Percentiles rank a stretch among this genome's conserved stretches.
These are phyloP conservation scores for Endotrypanum monterogeii DNA, from an alignment of 208 protist species.

Conservation along the genomic window DNA sequence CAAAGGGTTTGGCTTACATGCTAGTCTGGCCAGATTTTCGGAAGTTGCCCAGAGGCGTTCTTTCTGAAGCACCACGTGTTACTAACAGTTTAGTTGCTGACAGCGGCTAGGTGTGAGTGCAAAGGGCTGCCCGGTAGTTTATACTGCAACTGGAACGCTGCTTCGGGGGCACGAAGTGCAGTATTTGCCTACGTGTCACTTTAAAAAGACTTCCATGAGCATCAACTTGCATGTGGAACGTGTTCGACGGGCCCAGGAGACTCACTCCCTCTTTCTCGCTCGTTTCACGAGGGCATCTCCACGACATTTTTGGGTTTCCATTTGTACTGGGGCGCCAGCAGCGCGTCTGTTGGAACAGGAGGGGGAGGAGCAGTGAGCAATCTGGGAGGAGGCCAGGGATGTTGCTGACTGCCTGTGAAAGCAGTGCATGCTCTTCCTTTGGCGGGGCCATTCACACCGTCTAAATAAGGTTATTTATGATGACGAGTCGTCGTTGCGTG, in stretches of 20 bases:
- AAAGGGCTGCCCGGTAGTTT: conserved; percentile 38
- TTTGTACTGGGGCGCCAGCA: conserved; percentile 12
- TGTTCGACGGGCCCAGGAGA: conserved; percentile 33
- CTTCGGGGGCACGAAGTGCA: conserved; percentile 32
- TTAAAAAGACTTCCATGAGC: conserved; percentile 38
- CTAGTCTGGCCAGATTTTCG: background rate
- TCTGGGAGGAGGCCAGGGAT: background rate
- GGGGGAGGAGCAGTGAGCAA: too few species aligned
- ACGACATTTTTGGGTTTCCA: conserved; percentile 51
- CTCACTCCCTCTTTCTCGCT: too few species aligned
- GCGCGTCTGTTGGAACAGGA: background rate
- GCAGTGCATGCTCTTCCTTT: conserved; percentile 36
- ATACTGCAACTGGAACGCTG: conserved; percentile 39
- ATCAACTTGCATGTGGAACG: conserved; percentile 46
- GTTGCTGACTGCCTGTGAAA: conserved; percentile 14
- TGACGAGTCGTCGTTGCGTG: conserved; percentile 26
- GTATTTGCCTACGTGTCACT: background rate
- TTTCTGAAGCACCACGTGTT: background rate
- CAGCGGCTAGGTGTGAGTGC: conserved; percentile 26
- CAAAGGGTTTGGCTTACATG: too few species aligned
- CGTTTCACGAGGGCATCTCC: conserved; percentile 40
- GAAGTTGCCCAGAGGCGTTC: background rate
- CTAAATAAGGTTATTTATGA: conserved; percentile 65
- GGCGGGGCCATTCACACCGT: conserved; percentile 47
- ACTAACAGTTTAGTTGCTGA: conserved; percentile 8